Conservation (phyloP, 441 rosid genomes). For the Arabidopsis lyrata region DNA sequence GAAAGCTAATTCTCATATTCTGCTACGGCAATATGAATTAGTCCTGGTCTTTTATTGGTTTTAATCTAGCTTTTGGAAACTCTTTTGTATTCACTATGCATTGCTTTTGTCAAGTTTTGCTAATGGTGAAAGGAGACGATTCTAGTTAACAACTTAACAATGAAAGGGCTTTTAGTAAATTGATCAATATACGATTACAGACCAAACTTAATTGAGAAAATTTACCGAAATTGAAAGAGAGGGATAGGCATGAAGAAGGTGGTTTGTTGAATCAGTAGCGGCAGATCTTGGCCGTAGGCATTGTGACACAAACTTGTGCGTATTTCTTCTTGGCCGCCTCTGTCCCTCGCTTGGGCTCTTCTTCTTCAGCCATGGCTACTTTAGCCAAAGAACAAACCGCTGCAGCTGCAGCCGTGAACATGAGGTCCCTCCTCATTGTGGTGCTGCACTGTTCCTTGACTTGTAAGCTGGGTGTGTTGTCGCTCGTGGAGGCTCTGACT, state of each 20-base stretch:
- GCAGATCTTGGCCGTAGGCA: conserved; percentile 90
- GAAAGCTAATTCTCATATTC: neutral
- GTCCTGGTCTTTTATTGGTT: conserved; percentile 15
- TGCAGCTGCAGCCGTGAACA: conserved; percentile 78
- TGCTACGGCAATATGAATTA: conserved; percentile 19
- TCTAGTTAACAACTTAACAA: neutral
- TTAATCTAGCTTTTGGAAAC: neutral
- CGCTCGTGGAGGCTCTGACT: conserved; percentile 39
- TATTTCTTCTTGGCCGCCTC: conserved; percentile 84
- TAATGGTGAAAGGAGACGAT: neutral
- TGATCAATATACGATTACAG: conserved; percentile 40
- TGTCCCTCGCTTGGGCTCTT: conserved; percentile 73
- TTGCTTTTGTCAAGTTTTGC: neutral
- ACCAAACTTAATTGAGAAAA: conserved; percentile 35
- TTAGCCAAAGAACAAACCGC: conserved; percentile 64
- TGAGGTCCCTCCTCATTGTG: conserved; percentile 78
- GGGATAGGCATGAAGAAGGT: conserved; percentile 25
- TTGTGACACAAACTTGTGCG: conserved; percentile 79
- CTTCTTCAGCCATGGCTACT: conserved; percentile 70
- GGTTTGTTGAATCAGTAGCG: conserved; percentile 58
- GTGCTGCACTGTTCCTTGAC: conserved; percentile 49
- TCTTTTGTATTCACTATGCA: neutral
- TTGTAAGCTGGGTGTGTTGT: conserved; percentile 42
- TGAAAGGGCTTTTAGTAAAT: neutral
- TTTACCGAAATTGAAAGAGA: conserved; percentile 38